These are phyloP conservation scores for Chlamydomonas applanata DNA, from an alignment of 139 green algal species.

Conservation along the genomic window DNA sequence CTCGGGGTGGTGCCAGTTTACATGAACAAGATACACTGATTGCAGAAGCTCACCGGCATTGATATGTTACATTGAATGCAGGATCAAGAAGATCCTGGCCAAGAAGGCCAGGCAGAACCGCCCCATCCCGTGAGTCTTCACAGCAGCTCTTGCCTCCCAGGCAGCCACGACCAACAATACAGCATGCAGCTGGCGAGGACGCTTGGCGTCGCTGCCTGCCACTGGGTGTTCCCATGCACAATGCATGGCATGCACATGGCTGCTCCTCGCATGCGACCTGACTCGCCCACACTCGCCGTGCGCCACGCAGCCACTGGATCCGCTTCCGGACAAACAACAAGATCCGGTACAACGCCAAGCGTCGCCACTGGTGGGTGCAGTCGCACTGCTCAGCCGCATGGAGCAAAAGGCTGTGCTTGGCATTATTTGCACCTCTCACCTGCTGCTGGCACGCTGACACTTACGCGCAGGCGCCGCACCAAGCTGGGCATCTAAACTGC, in stretches of 20 bases:
- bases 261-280: not conserved
- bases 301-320: slow-evolving; percentile 78
- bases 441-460: not conserved
- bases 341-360: slow-evolving; percentile 97
- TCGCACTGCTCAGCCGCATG: not conserved
- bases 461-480: slow-evolving; percentile 61
- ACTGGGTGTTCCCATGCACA: not conserved
- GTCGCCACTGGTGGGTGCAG: slow-evolving; percentile 78
- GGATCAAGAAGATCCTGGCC: slow-evolving; percentile 64
- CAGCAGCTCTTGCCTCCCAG: too few species aligned
- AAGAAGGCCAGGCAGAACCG: slow-evolving; percentile 98
- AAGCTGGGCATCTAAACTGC: slow-evolving; percentile 87
- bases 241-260: not conserved
- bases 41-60: not conserved
- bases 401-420: not conserved
- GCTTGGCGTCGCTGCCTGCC: not conserved
- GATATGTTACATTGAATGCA: not conserved
- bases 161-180: not conserved
- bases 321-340: slow-evolving; percentile 91
- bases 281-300: not conserved
- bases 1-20: not conserved
- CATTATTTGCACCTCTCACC: too few species aligned
- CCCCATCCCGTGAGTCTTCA: slow-evolving; percentile 71
- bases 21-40: not conserved
- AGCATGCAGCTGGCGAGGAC: not conserved